These are phyloP conservation scores for Starmerella bombi DNA, from an alignment of 805 yeast genomes.

Conservation along the genomic window DNA sequence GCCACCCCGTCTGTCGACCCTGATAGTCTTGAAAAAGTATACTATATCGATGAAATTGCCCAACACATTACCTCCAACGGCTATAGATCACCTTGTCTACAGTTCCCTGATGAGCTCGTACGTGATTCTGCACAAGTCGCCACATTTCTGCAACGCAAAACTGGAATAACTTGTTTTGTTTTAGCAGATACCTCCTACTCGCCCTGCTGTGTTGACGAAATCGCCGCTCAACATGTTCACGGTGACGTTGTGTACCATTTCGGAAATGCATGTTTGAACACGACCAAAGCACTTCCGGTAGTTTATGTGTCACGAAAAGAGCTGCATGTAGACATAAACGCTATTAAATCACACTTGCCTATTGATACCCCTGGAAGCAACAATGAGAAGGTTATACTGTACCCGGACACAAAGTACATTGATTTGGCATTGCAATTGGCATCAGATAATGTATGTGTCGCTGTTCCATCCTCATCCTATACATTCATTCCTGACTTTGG, in stretches of 20 bases:
- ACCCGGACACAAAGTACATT: conserved; percentile 65
- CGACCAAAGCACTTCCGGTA: conserved; percentile 58
- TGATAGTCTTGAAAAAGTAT: conserved; percentile 36
- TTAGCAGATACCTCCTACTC: conserved; percentile 94
- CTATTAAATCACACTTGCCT: conserved; percentile 24
- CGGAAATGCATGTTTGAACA: conserved; percentile 87
- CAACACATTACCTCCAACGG: conserved; percentile 29
- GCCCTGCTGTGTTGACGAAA: conserved; percentile 91
- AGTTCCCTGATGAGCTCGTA: conserved; percentile 75
- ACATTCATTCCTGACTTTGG: conserved; percentile 14
- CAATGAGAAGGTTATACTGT: conserved; percentile 31
- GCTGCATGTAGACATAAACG: conserved; percentile 31
- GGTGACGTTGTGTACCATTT: conserved; percentile 83
- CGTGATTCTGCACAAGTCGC: conserved; percentile 66
- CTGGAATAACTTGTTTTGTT: conserved; percentile 43
- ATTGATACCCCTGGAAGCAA: not conserved
- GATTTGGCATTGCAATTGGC: conserved; percentile 29
- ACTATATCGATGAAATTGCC: conserved; percentile 40
- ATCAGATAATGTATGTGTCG: conserved; percentile 26
- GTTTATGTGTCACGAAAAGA: conserved; percentile 61
- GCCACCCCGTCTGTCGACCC: conserved; percentile 19
- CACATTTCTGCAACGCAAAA: conserved; percentile 24
- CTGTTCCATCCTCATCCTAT: conserved; percentile 17
- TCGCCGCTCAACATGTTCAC: conserved; percentile 83
- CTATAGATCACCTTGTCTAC: conserved; percentile 55